phyloP scores from a whole-genome alignment of 1,139 yeast genomes.

The Geotrichum bryndzae region DNA sequence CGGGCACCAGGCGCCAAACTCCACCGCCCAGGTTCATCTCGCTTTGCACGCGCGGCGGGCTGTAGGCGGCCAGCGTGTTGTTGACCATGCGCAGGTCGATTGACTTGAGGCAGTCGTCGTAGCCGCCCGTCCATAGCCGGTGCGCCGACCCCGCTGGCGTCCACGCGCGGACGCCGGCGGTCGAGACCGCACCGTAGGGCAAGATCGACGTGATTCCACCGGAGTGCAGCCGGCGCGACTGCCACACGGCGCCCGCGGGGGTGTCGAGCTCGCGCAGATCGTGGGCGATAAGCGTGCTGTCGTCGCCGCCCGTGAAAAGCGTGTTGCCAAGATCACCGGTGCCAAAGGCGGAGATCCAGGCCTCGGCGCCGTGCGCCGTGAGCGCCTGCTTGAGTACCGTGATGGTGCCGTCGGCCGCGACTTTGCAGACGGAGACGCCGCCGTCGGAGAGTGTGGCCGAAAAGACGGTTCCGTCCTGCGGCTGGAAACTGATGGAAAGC shows the following conservation, averaged over 20 bases:
- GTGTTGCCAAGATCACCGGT: constrained; percentile 45
- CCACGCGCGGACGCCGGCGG: constrained; percentile 24
- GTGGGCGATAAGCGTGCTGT: constrained; percentile 66
- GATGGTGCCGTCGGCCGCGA: constrained; percentile 18
- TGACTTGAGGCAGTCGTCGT: constrained; percentile 70
- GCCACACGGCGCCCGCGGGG: constrained; percentile 42
- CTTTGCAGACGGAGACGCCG: constrained; percentile 26
- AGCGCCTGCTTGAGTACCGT: constrained; percentile 14
- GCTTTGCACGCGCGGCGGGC: constrained; percentile 44
- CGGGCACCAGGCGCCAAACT: constrained; percentile 83
- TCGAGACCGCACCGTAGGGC: constrained; percentile 26
- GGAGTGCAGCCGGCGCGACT: constrained; percentile 57
- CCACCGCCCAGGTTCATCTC: constrained; percentile 75
- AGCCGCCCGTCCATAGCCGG: constrained; percentile 77
- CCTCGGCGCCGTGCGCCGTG: constrained; percentile 63
- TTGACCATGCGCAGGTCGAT: constrained; percentile 63
- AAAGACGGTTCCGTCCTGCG: constrained; percentile 21
- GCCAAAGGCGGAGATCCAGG: constrained; percentile 86
- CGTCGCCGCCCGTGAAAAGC: constrained; percentile 89
- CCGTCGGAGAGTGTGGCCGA: constrained; percentile 36
- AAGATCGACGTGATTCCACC: constrained; percentile 87
- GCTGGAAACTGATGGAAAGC: constrained; percentile 55
- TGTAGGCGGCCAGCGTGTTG: constrained; percentile 38
- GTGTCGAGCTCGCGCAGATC: constrained; percentile 46
- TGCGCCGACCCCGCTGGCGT: constrained; percentile 30